Base-by-base conservation (phyloP, 2,329 filamentous ascomycete genomes). In the Fonsecaea monophora region DNA sequence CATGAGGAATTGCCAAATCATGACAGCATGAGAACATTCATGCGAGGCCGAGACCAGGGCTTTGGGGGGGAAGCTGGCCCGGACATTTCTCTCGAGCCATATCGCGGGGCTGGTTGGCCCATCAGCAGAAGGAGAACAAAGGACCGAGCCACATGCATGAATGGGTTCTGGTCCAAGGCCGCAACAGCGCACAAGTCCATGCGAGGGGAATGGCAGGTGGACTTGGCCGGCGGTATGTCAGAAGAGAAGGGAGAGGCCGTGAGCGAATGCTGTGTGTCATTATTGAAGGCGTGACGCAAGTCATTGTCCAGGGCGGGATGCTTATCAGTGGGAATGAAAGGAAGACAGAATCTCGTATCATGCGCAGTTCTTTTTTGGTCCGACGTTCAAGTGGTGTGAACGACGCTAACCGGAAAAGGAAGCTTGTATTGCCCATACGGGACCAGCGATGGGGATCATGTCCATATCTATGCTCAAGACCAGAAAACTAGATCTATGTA, bases 181-280 rank as follows among this genome's bases (percentile, higher is more conserved):
- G 34, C 18, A 15, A 12, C 45, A 59, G 48, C 62, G 66, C 66
- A 40, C 66, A 68, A 56, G 53, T 68, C 66, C 66, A 68, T 54
- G 2, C 53, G 59, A 61, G 32, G 57, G 56, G 60, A 32, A 10
- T 25, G 18, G 8, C 38, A 54, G 35, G 37, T 48, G 62, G 59
- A 50, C 32, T 30, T 60, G 25, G 40, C 25, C 60, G 60, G 56
- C 40, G 38, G 32, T 4, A 9, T 21, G 45, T 38, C 35, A 53
- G 50, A 34, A 30, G 25, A 8, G 12, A 32, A 32, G 4, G 8
- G 25, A 25, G 25, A 37, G n/a, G 30, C 30, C 37, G 25, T 68
- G 62, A 65, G 66, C 60, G 56, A 68, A 65, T 62, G 62, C 57
- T 50, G 55, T 63, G 59, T 65, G 66, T 68, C 62, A 68, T 42